Base-by-base conservation (phyloP, 1,284 basidiomycete genomes). In the Golubevia sp. region DNA sequence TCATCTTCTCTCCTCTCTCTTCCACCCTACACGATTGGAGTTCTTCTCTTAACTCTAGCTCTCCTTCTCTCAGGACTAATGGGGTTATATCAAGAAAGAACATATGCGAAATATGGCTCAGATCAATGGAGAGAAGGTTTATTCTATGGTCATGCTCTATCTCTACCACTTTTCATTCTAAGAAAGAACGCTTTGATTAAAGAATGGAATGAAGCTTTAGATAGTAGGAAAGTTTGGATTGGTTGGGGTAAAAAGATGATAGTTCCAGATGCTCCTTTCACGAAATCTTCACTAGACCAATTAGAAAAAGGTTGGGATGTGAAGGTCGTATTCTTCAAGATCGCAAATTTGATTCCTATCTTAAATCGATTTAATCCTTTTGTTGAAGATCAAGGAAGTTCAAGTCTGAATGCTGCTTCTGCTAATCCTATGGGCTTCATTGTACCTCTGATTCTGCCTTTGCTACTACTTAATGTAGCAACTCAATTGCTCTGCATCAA, bases 401-500 rank as follows among this genome's bases (percentile, higher is more conserved):
- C 11, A 5, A 11, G 11, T 5, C 11, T 34, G 5, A 11, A 34
- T 34, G 4, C 11, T 5, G 5, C 4, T 34, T 34, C 30, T 11
- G 11, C 4, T 5, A 34, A 34, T 34, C 30, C 30, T 34, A 5
- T 34, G 4, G 30, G 30, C 11, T 34, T 34, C 11, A 11, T 34
- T 34, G 11, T 34, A 34, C 30, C 30, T 34, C 11, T 34, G 30
- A 34, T 34, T 34, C 11, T 34, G 11, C 30, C 30, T 34, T 34
- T 34, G 11, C 30, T 34, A 5, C 11, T 34, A 34, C 11, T 34
- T 5, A 97, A 96, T 84, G 91, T 94, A 2, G 69, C 91, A 38
- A 97, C 94, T 0, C 93, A 96, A 79, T 87, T 94, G 1, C 67
- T 96, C 15, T 97, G 94, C 84, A 90, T 92, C n/a, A 87, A 92